A percentile compares a stretch with the other conserved stretches of the same genome.
phyloP scores from a whole-genome alignment of 768 basidiomycete species.

The Flagelloscypha sp. region DNA sequence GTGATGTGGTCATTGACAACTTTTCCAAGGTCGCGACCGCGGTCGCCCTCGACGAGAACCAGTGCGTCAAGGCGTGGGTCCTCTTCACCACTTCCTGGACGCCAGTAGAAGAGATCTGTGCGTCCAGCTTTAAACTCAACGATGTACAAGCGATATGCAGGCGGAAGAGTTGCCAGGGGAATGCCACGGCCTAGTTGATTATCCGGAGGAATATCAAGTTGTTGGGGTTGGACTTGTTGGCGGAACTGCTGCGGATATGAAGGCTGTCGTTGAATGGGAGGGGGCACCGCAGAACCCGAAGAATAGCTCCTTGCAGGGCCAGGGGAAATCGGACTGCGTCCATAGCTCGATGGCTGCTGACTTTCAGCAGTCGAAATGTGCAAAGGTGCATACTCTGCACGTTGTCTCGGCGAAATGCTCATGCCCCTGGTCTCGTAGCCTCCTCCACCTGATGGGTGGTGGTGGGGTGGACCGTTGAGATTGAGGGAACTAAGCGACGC shows the following conservation, averaged over 20 bases:
- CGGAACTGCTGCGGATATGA: conserved; percentile 20
- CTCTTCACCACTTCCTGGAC: no score
- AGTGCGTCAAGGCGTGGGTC: conserved; percentile 84
- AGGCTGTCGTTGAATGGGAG: neutral
- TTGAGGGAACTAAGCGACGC: no score
- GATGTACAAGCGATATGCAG: conserved; percentile 87
- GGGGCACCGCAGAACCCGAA: neutral
- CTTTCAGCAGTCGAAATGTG: conserved; percentile 1
- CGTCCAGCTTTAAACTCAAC: conserved; percentile 97
- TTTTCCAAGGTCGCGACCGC: conserved; percentile 88
- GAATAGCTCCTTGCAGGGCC: conserved; percentile 22
- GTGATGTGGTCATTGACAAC: conserved; percentile 89
- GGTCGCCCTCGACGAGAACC: conserved; percentile 94
- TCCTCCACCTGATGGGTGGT: no score
- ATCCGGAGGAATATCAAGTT: conserved; percentile 21
- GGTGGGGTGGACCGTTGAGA: no score
- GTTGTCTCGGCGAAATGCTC: no score
- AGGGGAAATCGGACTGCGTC: conserved; percentile 9
- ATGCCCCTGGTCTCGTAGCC: no score
- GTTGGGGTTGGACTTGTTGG: conserved; percentile 19
- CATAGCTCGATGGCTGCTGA: conserved; percentile 5
- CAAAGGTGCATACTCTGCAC: no score
- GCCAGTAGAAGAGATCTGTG: conserved; percentile 85
- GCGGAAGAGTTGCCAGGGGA: conserved; percentile 73
- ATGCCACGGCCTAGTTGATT: conserved; percentile 81